Conservation (phyloP, 768 basidiomycete species). For the Boletus coccyginus region DNA sequence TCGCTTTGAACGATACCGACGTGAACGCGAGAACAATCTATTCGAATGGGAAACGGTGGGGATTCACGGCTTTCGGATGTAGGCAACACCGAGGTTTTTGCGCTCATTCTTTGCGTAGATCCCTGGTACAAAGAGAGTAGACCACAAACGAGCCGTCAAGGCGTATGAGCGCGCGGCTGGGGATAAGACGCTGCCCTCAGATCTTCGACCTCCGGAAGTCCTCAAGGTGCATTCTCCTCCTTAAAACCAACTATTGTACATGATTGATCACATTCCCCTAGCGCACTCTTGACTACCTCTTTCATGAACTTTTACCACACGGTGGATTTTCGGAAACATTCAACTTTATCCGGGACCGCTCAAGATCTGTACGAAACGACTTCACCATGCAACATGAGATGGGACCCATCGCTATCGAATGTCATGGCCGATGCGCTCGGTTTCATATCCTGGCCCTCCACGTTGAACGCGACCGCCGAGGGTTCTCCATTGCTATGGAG, state of each 20-base stretch:
- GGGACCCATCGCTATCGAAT: conserved; percentile 76
- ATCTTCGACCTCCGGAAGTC: conserved; percentile 82
- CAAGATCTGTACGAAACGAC: conserved; percentile 86
- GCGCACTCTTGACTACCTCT: conserved; percentile 91
- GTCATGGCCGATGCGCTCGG: conserved; percentile 90
- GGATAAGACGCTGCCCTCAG: conserved; percentile 87
- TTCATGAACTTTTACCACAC: conserved; percentile 71
- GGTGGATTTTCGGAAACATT: conserved; percentile 70
- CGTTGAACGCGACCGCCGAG: conserved; percentile 49
- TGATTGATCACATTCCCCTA: conserved; percentile 26
- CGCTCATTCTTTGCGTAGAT: conserved; percentile 52
- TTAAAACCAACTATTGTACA: background rate
- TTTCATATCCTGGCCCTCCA: conserved; percentile 90
- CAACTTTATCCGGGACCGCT: conserved; percentile 89
- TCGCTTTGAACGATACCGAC: conserved; percentile 85
- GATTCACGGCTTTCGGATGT: background rate
- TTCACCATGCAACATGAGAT: conserved; percentile 91
- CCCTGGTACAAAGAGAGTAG: conserved; percentile 80
- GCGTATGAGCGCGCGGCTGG: conserved; percentile 94
- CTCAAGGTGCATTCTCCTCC: conserved; percentile 54
- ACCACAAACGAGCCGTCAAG: conserved; percentile 87
- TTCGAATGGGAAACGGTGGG: conserved; percentile 83
- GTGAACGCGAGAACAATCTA: conserved; percentile 86
- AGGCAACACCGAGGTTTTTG: conserved; percentile 6
- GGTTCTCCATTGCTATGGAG: conserved; percentile 69